Evolutionary conservation across 2,329 filamentous ascomycete genomes (phyloP), one percentile per base, ranked within the genome.

Genomic region (Lachnellula willkommii): DNA sequence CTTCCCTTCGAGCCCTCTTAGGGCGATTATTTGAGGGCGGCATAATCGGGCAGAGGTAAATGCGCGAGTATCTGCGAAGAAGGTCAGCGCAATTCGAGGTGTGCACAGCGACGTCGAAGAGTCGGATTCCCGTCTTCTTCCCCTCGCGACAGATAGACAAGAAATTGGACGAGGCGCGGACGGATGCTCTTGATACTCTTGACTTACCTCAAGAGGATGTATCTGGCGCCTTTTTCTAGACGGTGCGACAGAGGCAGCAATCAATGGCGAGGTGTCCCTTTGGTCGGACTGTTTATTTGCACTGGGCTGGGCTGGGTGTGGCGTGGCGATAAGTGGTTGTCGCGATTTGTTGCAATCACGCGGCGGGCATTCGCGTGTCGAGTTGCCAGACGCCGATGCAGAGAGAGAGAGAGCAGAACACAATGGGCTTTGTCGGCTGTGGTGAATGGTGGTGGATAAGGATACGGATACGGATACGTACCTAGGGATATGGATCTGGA

Each of bases 11-110:
- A 58, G 66, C 64, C 61, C 73, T 70, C 53, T 70, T 65, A 15
- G 65, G 66, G 59, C 73, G 68, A 61, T 73, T 75, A 9, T 69
- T 68, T 47, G 73, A 72, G 42, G 71, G 66, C 58, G 73, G 71
- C 72, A 75, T 75, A 50, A 52, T 68, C 50, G 35, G 35, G 11
- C 40, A 8, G 40, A 39, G 28, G 26, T 43, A 28, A 22, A 28
- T 2, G 45, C 24, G 24, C 24, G 8, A 47, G 22, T 15, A 47
- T 15, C 45, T 47, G 45, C 45, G 15, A 32, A 32, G 15, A 7
- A 47, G 2, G 22, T 47, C 45, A 47, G 22, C 45, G 14, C 12
- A 22, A 24, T 24, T 47, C 9, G 15, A 12, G 24, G 22, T 12
- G 45, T 47, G 45, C 22, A 14, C 47, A 42, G 40, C 32, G 37